A percentile compares a stretch with the other conserved stretches of the same genome.
phyloP scores from a whole-genome alignment of 371 early-diverging fungal genomes.

The Mucor sp. region DNA sequence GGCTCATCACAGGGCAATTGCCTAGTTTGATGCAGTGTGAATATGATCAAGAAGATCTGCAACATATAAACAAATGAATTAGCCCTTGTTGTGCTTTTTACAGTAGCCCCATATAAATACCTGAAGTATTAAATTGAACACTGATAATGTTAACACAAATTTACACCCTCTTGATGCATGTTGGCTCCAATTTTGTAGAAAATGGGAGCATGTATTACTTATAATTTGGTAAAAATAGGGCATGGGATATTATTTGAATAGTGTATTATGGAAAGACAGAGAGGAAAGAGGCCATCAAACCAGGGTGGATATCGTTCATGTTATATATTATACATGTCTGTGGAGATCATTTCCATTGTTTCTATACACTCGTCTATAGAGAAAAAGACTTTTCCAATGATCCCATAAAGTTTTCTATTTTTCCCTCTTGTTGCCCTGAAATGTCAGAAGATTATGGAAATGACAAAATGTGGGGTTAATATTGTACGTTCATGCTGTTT shows the following conservation, averaged over 20 bases:
- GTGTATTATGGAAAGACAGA: neutral
- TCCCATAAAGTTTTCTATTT: neutral
- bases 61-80: neutral
- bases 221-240: neutral
- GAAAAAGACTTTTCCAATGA: neutral
- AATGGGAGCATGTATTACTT: neutral
- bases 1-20: neutral
- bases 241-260: neutral
- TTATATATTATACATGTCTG: neutral
- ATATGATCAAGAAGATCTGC: neutral
- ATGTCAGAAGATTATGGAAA: neutral
- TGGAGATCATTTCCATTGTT: neutral
- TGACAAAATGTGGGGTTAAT: neutral
- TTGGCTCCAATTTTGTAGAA: neutral
- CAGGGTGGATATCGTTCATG: neutral
- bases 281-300: neutral
- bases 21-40: neutral
- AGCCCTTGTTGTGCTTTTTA: neutral
- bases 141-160: neutral
- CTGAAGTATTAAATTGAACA: neutral
- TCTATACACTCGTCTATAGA: neutral
- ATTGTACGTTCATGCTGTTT: neutral
- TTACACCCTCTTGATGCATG: neutral
- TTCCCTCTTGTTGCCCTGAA: neutral
- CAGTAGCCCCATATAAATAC: neutral